Evolutionary conservation across 305 asterid genomes (phyloP).

Genomic region (Petunia hybrid): DNA sequence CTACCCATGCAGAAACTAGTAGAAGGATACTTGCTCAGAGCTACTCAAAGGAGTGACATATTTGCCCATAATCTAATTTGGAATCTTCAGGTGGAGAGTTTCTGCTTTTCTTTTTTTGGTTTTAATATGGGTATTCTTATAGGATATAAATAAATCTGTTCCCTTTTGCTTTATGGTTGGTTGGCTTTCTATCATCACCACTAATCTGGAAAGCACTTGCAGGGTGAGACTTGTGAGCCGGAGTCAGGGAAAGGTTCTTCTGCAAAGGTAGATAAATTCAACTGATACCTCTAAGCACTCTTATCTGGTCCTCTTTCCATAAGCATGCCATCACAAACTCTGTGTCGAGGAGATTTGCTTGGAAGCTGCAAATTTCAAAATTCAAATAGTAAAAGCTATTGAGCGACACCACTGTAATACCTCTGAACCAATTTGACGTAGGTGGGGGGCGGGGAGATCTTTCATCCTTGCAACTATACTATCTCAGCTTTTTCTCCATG

Average conservation of each 20-base stretch:
- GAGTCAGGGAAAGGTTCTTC: conserved; percentile 78
- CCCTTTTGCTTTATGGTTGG: conserved; percentile 33
- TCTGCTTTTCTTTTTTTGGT: conserved; percentile 25
- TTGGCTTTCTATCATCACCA: conserved; percentile 38
- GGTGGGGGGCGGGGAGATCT: too few species aligned
- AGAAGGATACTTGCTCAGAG: conserved; percentile 98
- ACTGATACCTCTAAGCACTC: conserved; percentile 22
- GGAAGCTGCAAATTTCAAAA: conserved; percentile 24
- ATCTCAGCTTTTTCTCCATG: neutral
- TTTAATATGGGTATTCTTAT: conserved; percentile 22
- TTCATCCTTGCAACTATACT: too few species aligned
- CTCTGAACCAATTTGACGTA: conserved; percentile 24
- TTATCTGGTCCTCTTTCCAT: conserved; percentile 22
- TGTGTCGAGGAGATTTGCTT: neutral
- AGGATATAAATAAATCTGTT: conserved; percentile 17
- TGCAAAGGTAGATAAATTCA: conserved; percentile 57
- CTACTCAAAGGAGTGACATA: conserved; percentile 94
- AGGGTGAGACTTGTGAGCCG: conserved; percentile 84
- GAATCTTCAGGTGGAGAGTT: conserved; percentile 84
- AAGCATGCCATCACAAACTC: conserved; percentile 10
- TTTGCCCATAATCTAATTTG: conserved; percentile 98
- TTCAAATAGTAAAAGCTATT: conserved; percentile 17
- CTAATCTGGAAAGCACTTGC: conserved; percentile 44
- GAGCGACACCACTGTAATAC: conserved; percentile 7
- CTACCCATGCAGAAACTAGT: conserved; percentile 78